Conservation (phyloP, 176 grass and related monocot genomes). For the Bolboschoenus planiculmis region DNA sequence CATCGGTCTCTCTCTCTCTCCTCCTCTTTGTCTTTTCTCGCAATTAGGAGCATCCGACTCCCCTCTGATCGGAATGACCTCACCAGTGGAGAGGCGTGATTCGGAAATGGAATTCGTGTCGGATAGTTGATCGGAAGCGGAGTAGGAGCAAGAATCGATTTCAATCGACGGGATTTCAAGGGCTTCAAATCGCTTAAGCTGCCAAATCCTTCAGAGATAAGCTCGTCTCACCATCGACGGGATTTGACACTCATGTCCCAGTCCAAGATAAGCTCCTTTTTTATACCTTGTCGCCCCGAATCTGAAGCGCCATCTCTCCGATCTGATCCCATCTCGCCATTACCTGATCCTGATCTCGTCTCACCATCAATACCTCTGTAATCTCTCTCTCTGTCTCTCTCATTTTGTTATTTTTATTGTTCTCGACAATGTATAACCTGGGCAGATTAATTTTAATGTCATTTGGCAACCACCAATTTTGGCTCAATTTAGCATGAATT, state of each 20-base stretch:
- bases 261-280: constrained; percentile 20
- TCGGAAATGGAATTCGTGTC: too few relatives aligned
- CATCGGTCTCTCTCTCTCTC: not conserved
- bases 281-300: not conserved
- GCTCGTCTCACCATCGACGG: too few relatives aligned
- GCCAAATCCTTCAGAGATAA: too few relatives aligned
- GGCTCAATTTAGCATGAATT: not conserved
- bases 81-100: too few relatives aligned
- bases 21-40: not conserved
- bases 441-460: not conserved
- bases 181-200: too few relatives aligned
- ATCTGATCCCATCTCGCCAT: not conserved
- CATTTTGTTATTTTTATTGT: not conserved
- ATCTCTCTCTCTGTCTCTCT: constrained; percentile 8
- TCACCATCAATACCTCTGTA: not conserved
- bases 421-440: not conserved
- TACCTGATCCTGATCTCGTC: not conserved
- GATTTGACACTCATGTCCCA: not conserved
- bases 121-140: too few relatives aligned
- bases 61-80: too few relatives aligned
- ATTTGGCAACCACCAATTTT: not conserved
- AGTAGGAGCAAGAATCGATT: not conserved
- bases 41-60: too few relatives aligned
- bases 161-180: too few relatives aligned
- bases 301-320: not conserved